Percentiles rank a stretch among this genome's conserved stretches.
phyloP scores from a whole-genome alignment of 768 basidiomycete genomes.

The Xerocomellus intermedius region DNA sequence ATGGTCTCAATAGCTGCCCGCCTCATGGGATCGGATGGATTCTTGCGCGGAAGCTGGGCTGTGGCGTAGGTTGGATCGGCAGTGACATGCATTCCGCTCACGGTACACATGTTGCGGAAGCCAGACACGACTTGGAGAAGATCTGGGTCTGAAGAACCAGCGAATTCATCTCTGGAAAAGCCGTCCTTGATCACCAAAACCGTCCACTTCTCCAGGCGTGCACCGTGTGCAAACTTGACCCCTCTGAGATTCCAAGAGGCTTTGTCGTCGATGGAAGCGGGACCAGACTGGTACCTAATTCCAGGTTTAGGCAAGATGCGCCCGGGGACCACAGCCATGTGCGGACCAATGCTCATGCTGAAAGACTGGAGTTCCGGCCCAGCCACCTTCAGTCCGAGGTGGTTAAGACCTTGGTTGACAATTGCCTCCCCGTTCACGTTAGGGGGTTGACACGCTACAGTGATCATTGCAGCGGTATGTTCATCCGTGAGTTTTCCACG shows the following conservation, averaged over 20 bases:
- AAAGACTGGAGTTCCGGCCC: constrained; percentile 40
- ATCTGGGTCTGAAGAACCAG: constrained; percentile 50
- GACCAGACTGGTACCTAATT: constrained; percentile 39
- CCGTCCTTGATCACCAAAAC: constrained; percentile 68
- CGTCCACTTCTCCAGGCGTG: constrained; percentile 57
- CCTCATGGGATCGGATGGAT: constrained; percentile 55
- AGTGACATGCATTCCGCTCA: constrained; percentile 58
- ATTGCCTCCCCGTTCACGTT: constrained; percentile 49
- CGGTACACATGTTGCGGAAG: constrained; percentile 61
- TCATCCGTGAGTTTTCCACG: constrained; percentile 54
- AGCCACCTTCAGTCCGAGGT: constrained; percentile 40
- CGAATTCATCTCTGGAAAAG: constrained; percentile 57
- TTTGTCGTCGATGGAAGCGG: constrained; percentile 38
- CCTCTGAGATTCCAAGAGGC: constrained; percentile 56
- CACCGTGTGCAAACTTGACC: constrained; percentile 60
- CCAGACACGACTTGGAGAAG: constrained; percentile 45
- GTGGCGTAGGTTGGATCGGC: constrained; percentile 29
- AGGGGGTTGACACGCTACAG: constrained; percentile 46
- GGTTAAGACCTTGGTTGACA: constrained; percentile 39
- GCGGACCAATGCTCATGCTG: constrained; percentile 43
- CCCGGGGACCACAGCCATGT: constrained; percentile 57
- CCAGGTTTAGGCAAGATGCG: constrained; percentile 46
- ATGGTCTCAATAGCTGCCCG: constrained; percentile 48
- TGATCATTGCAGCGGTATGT: constrained; percentile 53
- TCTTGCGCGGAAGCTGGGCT: constrained; percentile 51